Evolutionary conservation across 1,284 basidiomycete genomes (phyloP).

Genomic region (Trametes sp.): DNA sequence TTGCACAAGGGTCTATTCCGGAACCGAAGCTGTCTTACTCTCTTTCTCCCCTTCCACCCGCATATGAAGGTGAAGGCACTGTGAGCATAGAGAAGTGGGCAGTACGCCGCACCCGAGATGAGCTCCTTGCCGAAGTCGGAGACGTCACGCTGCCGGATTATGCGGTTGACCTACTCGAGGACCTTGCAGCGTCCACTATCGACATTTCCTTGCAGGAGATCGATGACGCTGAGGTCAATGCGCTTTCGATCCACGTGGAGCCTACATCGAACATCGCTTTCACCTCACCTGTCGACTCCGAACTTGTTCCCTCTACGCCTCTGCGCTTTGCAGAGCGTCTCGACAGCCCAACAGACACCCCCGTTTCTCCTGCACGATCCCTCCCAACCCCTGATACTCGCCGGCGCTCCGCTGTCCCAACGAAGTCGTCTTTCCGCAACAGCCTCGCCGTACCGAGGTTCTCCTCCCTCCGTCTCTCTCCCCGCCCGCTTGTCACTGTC

Average conservation of each 20-base stretch:
- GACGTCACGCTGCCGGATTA: constrained; percentile 35
- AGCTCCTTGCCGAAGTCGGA: constrained; percentile 31
- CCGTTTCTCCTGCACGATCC: not conserved
- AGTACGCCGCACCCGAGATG: constrained; percentile 28
- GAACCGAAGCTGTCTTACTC: constrained; percentile 8
- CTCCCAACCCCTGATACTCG: no score
- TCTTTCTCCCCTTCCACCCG: constrained; percentile 4
- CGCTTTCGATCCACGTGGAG: not conserved
- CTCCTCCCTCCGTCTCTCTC: constrained; percentile 11
- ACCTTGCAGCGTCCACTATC: constrained; percentile 29
- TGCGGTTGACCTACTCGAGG: constrained; percentile 36
- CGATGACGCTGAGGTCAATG: not conserved
- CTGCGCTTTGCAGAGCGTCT: constrained; percentile 6
- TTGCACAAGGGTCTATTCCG: constrained; percentile 1
- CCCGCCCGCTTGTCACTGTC: constrained; percentile 9
- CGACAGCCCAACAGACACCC: constrained; percentile 14
- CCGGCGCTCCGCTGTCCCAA: not conserved
- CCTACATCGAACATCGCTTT: not conserved
- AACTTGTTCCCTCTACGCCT: not conserved
- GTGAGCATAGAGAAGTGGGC: constrained; percentile 29
- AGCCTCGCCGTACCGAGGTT: constrained; percentile 14
- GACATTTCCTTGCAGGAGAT: constrained; percentile 28
- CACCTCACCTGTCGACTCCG: not conserved
- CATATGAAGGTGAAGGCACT: constrained; percentile 16
- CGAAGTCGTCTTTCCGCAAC: constrained; percentile 10